Conservation (phyloP, 495 filamentous ascomycete genomes). For the Polyplosphaeria fusca region DNA sequence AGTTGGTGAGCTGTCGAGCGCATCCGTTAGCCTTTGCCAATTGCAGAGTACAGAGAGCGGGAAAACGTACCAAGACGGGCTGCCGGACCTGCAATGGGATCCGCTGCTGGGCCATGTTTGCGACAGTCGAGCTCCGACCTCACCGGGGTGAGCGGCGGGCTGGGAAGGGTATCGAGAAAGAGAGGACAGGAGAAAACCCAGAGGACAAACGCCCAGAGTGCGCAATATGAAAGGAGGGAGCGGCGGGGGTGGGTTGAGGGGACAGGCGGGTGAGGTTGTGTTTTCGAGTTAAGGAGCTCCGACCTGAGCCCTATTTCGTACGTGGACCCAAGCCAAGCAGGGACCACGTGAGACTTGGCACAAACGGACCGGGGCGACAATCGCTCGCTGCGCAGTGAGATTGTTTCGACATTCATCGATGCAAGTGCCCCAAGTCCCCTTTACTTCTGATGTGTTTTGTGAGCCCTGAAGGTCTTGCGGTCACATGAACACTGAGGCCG, state of each 20-base stretch:
- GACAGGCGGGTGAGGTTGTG: conserved; percentile 14
- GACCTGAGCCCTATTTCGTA: conserved; percentile 3
- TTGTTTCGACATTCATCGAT: no score
- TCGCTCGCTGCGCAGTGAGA: no score
- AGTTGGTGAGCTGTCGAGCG: conserved; percentile 61
- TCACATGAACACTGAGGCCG: no score
- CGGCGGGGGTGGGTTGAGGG: conserved; percentile 5
- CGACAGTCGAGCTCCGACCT: conserved; percentile 31
- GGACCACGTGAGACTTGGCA: not conserved
- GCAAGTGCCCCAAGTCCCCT: no score
- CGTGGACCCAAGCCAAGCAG: not conserved
- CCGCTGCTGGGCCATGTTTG: conserved; percentile 33
- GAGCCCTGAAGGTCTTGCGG: no score
- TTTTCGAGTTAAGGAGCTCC: conserved; percentile 28
- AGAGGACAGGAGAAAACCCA: conserved; percentile 24
- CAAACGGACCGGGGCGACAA: no score
- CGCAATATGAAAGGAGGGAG: conserved; percentile 27
- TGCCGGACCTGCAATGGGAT: conserved; percentile 30
- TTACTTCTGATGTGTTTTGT: no score
- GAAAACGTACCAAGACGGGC: conserved; percentile 20
- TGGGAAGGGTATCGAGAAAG: conserved; percentile 20
- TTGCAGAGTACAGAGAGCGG: not conserved
- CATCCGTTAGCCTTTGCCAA: conserved; percentile 9
- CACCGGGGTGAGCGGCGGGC: conserved; percentile 20
- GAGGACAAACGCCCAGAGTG: conserved; percentile 29